Percentiles rank a stretch among this genome's conserved stretches.
phyloP scores from a whole-genome alignment of 352 stramenopile species.

The Globisporangium megalacanthum region DNA sequence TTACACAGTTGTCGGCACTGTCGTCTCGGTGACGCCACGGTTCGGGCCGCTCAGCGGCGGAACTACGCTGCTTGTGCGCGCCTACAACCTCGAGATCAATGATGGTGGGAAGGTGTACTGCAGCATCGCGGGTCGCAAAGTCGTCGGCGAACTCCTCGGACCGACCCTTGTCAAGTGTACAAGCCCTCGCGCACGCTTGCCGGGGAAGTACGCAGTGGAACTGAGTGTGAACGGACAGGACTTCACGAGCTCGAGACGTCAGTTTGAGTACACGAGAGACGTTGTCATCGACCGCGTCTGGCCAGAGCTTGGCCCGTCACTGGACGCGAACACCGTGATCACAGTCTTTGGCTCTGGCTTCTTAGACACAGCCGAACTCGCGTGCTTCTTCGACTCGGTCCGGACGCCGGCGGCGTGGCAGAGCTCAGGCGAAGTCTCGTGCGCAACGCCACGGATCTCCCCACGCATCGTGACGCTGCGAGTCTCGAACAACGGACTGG shows the following conservation, averaged over 20 bases:
- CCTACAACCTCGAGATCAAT: slow-evolving; percentile 54
- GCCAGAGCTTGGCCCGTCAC: slow-evolving; percentile 49
- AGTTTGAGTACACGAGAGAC: slow-evolving; percentile 42
- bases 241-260: slow-evolving; percentile 31
- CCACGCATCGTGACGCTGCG: slow-evolving; percentile 63
- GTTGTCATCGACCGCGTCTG: slow-evolving; percentile 38
- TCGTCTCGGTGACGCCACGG: slow-evolving; percentile 51
- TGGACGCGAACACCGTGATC: slow-evolving; percentile 54
- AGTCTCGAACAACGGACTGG: slow-evolving; percentile 80
- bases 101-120: slow-evolving; percentile 28
- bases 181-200: slow-evolving; percentile 22
- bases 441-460: slow-evolving; percentile 44
- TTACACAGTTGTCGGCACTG: slow-evolving; percentile 45
- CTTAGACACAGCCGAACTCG: slow-evolving; percentile 42
- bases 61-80: slow-evolving; percentile 47
- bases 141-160: slow-evolving; percentile 24
- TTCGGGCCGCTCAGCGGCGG: slow-evolving; percentile 46
- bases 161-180: slow-evolving; percentile 40
- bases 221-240: slow-evolving; percentile 55
- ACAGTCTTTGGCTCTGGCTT: slow-evolving; percentile 62
- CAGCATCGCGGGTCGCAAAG: slow-evolving; percentile 27
- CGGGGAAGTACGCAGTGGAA: slow-evolving; percentile 35
- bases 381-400: slow-evolving; percentile 43
- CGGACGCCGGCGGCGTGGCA: slow-evolving; percentile 40
- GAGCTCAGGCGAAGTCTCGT: slow-evolving; percentile 44